Conservation (phyloP, 306 rosid species). For the Adenanthera pavonina region DNA sequence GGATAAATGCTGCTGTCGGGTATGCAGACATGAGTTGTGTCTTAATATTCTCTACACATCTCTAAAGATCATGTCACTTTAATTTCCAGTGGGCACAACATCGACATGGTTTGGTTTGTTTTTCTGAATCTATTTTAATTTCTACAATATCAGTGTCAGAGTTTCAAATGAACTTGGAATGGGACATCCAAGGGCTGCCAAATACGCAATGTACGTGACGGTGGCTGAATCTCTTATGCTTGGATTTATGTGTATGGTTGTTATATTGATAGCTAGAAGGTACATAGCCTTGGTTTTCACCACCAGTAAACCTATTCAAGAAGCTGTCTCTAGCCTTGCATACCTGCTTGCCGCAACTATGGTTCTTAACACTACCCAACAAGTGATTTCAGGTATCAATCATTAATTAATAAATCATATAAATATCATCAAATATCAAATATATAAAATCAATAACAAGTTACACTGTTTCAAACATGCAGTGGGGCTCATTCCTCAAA, state of each 20-base stretch:
- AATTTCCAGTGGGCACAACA: too few relatives aligned
- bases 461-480: too few relatives aligned
- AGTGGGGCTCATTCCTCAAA: too few relatives aligned
- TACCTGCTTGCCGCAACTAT: conserved; percentile 60
- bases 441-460: too few relatives aligned
- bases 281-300: conserved; percentile 57
- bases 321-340: conserved; percentile 56
- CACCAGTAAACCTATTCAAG: conserved; percentile 43
- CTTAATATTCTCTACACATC: too few relatives aligned
- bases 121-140: too few relatives aligned
- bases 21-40: conserved; percentile 1
- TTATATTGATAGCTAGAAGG: conserved; percentile 49
- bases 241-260: conserved; percentile 48
- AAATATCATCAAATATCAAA: too few relatives aligned
- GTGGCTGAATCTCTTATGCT: conserved; percentile 55
- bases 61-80: too few relatives aligned
- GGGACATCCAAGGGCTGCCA: conserved; percentile 57
- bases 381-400: conserved; percentile 58
- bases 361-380: conserved; percentile 66
- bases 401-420: too few relatives aligned
- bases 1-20: conserved; percentile 70
- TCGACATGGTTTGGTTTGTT: too few relatives aligned
- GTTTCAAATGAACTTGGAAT: conserved; percentile 67
- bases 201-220: conserved; percentile 55
- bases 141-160: conserved; percentile 49